Evolutionary conservation across 2,329 filamentous ascomycete species (phyloP).

Genomic region (Colletotrichum cuscutae): DNA sequence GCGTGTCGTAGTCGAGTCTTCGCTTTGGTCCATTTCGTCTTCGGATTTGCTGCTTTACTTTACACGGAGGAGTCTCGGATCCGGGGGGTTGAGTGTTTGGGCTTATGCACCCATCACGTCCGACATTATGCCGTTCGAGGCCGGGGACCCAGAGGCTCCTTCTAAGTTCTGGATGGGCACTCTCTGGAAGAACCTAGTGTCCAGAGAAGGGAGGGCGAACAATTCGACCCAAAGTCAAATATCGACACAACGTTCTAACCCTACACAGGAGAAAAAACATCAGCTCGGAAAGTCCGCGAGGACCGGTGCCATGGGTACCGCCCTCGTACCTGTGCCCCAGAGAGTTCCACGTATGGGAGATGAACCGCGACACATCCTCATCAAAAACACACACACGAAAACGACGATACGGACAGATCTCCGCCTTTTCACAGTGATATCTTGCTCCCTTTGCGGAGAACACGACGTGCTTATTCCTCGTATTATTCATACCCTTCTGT

Average conservation of each 20-base stretch:
- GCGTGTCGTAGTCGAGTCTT: neutral
- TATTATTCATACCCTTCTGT: constrained; percentile 15
- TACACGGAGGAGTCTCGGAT: constrained; percentile 22
- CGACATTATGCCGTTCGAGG: constrained; percentile 1
- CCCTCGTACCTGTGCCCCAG: constrained; percentile 5
- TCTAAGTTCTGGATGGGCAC: too few species aligned
- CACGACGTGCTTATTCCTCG: neutral
- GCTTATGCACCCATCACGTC: constrained; percentile 16
- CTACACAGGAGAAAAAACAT: neutral
- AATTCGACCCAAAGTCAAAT: neutral
- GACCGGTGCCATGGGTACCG: neutral
- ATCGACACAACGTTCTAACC: neutral
- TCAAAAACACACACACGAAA: neutral
- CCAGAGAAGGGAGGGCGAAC: neutral
- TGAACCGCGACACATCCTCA: constrained; percentile 2
- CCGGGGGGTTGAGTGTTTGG: constrained; percentile 14
- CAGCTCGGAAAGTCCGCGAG: neutral
- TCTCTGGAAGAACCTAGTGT: too few species aligned
- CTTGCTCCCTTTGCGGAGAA: neutral
- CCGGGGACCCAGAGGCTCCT: neutral
- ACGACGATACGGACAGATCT: neutral
- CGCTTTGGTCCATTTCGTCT: neutral
- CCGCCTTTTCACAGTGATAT: constrained; percentile 2
- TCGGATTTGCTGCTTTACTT: constrained; percentile 10
- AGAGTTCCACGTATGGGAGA: constrained; percentile 1